phyloP scores from a whole-genome alignment of 768 basidiomycete species.

The Sarcodon sp. region DNA sequence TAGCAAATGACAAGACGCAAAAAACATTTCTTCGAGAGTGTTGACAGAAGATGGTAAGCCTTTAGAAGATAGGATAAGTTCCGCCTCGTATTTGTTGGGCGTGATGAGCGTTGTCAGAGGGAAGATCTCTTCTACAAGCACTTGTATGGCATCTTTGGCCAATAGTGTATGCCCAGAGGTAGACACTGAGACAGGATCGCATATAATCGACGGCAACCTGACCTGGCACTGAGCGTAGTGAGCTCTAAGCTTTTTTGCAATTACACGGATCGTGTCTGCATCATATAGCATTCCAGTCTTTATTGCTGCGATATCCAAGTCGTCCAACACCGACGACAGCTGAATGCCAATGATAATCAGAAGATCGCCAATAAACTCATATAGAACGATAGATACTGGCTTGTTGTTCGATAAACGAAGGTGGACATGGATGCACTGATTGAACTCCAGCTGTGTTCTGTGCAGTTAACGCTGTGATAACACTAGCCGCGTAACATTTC shows the following conservation, averaged over 20 bases:
- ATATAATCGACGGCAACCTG: constrained; percentile 42
- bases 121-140: constrained; percentile 49
- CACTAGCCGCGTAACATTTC: constrained; percentile 70
- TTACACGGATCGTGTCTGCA: constrained; percentile 32
- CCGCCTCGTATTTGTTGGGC: constrained; percentile 76
- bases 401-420: constrained; percentile 66
- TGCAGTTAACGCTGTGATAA: constrained; percentile 76
- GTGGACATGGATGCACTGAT: constrained; percentile 51
- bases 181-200: constrained; percentile 87
- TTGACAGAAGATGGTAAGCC: constrained; percentile 18
- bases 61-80: constrained; percentile 41
- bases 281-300: constrained; percentile 89
- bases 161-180: constrained; percentile 80
- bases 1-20: constrained; percentile 36
- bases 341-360: constrained; percentile 15
- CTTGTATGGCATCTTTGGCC: constrained; percentile 46
- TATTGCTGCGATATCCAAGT: constrained; percentile 45
- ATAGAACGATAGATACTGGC: constrained; percentile 22
- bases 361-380: background rate
- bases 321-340: constrained; percentile 60
- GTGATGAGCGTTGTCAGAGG: constrained; percentile 66
- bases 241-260: constrained; percentile 35
- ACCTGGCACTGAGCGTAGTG: constrained; percentile 18
- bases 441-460: constrained; percentile 86
- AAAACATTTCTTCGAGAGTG: constrained; percentile 46